phyloP scores from a whole-genome alignment of 805 yeast species.

The Metschnikowia noctiluminum region DNA sequence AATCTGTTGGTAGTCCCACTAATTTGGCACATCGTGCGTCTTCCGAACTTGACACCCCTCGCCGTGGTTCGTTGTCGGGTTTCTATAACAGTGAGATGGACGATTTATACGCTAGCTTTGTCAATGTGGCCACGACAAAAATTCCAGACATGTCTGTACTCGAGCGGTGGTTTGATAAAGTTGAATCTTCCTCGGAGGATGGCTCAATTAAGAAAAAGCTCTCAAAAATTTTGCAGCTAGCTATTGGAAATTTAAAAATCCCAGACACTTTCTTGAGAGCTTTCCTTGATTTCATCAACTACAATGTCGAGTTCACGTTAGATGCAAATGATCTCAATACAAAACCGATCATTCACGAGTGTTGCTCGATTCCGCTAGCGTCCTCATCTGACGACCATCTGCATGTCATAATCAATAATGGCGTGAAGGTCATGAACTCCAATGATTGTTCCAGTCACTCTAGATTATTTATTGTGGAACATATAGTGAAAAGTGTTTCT shows the following conservation, averaged over 20 bases:
- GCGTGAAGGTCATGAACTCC: slow-evolving; percentile 39
- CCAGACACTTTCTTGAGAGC: slow-evolving; percentile 57
- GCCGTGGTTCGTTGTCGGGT: slow-evolving; percentile 18
- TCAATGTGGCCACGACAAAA: slow-evolving; percentile 46
- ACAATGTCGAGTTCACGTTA: slow-evolving; percentile 56
- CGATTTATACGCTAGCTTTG: slow-evolving; percentile 69
- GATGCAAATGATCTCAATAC: slow-evolving; percentile 61
- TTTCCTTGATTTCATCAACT: slow-evolving; percentile 42
- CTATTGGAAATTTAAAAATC: slow-evolving; percentile 62
- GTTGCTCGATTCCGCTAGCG: slow-evolving; percentile 41
- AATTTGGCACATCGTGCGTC: not conserved
- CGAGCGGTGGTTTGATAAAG: slow-evolving; percentile 39
- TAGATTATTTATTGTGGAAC: slow-evolving; percentile 34
- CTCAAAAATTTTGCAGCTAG: slow-evolving; percentile 69
- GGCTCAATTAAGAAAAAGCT: slow-evolving; percentile 30
- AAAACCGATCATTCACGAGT: slow-evolving; percentile 74
- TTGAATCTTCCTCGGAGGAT: slow-evolving; percentile 21
- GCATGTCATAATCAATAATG: slow-evolving; percentile 41
- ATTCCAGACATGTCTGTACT: slow-evolving; percentile 37
- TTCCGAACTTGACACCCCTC: slow-evolving; percentile 10
- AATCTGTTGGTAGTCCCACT: slow-evolving; percentile 1
- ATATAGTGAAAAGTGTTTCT: slow-evolving; percentile 26
- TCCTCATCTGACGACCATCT: slow-evolving; percentile 29
- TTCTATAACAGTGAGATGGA: slow-evolving; percentile 51
- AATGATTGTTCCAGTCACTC: slow-evolving; percentile 38